Evolutionary conservation across 2,329 filamentous ascomycete species (phyloP).

Genomic region (Neurospora sp.): DNA sequence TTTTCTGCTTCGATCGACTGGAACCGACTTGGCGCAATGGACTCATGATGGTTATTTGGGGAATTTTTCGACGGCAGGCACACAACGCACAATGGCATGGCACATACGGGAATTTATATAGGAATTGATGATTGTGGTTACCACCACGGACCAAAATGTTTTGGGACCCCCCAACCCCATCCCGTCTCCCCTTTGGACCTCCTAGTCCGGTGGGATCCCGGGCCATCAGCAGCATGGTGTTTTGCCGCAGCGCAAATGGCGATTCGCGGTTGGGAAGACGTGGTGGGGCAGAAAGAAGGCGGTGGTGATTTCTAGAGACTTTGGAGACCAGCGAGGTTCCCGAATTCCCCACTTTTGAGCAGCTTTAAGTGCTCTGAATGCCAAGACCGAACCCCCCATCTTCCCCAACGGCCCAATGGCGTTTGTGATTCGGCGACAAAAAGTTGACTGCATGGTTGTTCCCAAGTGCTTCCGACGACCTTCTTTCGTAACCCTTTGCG

Average conservation of each 20-base stretch:
- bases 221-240: background rate
- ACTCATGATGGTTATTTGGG: background rate
- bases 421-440: background rate
- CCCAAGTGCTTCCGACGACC: background rate
- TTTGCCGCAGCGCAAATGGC: slow-evolving; percentile 7
- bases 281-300: slow-evolving; percentile 9
- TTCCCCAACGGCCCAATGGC: background rate
- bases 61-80: background rate
- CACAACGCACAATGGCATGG: background rate
- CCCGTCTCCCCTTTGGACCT: background rate
- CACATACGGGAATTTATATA: background rate
- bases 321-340: slow-evolving; percentile 4
- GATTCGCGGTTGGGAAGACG: slow-evolving; percentile 9
- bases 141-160: background rate
- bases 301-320: slow-evolving; percentile 10
- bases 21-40: background rate
- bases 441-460: background rate
- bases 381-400: background rate
- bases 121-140: background rate
- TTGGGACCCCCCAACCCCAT: background rate
- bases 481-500: background rate
- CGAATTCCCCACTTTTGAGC: background rate
- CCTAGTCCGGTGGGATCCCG: background rate
- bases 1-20: background rate
- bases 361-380: background rate